A percentile compares a stretch with the other conserved stretches of the same genome.
phyloP scores from a whole-genome alignment of 371 early-diverging fungal genomes.

The Funneliformis caledonium region DNA sequence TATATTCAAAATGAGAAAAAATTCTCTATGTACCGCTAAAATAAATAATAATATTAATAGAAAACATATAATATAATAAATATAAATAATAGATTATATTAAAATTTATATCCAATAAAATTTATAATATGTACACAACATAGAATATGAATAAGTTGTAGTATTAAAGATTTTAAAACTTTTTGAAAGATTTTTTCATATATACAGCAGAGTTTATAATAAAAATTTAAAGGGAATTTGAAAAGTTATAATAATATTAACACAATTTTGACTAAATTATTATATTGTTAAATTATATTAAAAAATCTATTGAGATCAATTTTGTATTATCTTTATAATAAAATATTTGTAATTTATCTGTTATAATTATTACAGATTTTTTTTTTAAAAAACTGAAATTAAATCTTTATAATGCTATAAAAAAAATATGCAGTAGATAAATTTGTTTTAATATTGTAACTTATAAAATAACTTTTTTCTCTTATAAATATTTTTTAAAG shows the following conservation, averaged over 20 bases:
- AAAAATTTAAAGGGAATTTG: neutral
- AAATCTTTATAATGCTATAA: neutral
- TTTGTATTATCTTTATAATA: neutral
- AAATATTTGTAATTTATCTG: neutral
- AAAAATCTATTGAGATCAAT: slow-evolving; percentile 15
- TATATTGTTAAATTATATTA: neutral
- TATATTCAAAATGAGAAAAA: neutral
- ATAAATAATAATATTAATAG: neutral
- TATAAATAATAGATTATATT: neutral
- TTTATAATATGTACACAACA: slow-evolving; percentile 20
- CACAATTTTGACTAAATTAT: slow-evolving; percentile 3
- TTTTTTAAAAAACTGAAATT: neutral
- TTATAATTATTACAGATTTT: neutral
- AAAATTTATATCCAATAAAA: slow-evolving; percentile 1
- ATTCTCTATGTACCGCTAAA: neutral
- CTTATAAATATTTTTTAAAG: slow-evolving; percentile 18
- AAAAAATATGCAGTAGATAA: neutral
- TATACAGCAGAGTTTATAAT: slow-evolving; percentile 1
- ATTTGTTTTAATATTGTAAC: neutral
- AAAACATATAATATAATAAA: neutral
- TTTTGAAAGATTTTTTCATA: slow-evolving; percentile 16
- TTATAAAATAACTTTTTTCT: slow-evolving; percentile 5
- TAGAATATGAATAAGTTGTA: neutral
- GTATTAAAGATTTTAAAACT: slow-evolving; percentile 7
- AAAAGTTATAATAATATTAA: neutral